Evolutionary conservation across 805 yeast genomes (phyloP), one percentile per base, ranked within the genome.

Genomic region (Scheffersomyces ergatensis): DNA sequence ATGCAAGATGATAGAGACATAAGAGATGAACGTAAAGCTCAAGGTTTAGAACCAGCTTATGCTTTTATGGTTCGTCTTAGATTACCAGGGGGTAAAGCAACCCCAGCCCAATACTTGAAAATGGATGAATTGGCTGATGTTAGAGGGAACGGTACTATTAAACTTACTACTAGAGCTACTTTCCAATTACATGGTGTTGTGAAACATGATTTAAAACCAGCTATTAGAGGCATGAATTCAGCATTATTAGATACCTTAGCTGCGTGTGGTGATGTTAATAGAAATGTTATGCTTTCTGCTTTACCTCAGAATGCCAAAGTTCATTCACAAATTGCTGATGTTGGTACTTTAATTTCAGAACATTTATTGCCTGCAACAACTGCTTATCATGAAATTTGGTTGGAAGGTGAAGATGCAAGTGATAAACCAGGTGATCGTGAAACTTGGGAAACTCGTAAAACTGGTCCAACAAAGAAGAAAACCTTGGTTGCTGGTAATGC

Each of bases 1-100:
- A 89, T 92, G 96, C 98, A 92, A 71, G 98, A 92, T 64, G 98
- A 92, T 62, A 87, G 98, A 72, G 98, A 92, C 65, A 74, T 92
- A 44, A 80, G 98, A 63, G 98, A 92, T 42, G 85, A 86, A 53
- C 83, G 97, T 59, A 92, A 90, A 68, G 79, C 87, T 36, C 88
- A 86, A 59, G 97, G 98, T 33, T 63, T 87, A 48, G 98, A 92
- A 67, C 98, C 98, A 14, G 95, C 95, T 37, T 92, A 87, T 63
- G 77, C 95, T n/a, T 92, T 92, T 67, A 92, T 92, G 98, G 90
- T 89, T 14, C 85, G 98, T 69, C 89, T 88, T 41, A 83, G 98
- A 67, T 74, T 92, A 53, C 97, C 98, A 34, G 97, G 97, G 55
- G 96, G 97, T 57, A 77, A 76, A 39, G 84, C 97, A 4, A 77